Evolutionary conservation across 2,329 filamentous ascomycete genomes (phyloP), one percentile per base, ranked within the genome.

Genomic region (Aspergillus tubingensis): DNA sequence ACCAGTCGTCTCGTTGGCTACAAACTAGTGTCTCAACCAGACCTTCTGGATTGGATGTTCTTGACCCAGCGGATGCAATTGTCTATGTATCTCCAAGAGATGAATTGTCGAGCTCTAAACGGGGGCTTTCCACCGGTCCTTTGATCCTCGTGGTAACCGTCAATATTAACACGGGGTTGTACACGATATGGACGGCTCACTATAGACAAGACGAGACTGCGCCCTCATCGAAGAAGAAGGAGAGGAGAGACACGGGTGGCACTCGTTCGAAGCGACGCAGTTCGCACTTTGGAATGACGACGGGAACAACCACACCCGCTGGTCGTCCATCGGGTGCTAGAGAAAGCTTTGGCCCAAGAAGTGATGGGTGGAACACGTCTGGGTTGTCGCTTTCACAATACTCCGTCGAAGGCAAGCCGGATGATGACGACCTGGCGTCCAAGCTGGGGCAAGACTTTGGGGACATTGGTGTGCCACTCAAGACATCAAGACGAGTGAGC

Each of bases 131-230:
- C 50, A 78, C 80, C 56, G 78, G 82, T 30, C 81, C 82, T 17
- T 78, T 97, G 25, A 84, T 90, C 10, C 79, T 98, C 58, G 88
- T 91, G 10, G 85, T 97, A 54, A 97, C 94, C 0, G 82, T 89
- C 63, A 96, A 97, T 71, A 81, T 87, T 57, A 88, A 91, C 65
- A 86, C 86, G 3, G 89, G 87, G 67, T 84, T 88, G 68, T 92
- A 96, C 72, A 95, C 88, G 2, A 82, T 98, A 49, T 98, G 94
- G 94, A 88, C 88, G 60, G 84, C 93, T 55, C 85, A 87, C 48
- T 96, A 96, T 72, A 81, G 92, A 56, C 84, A 89, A 30, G 87
- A 89, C 62, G 87, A 89, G 64, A 84, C 66, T 72, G 82, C 63
- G 69, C 84, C 81, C 52, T 67, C 70, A 21, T 57, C 66, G 15